Evolutionary conservation across 2,329 filamentous ascomycete species (phyloP), one percentile per base, ranked within the genome.

Genomic region (Pseudodiploospora longispora): DNA sequence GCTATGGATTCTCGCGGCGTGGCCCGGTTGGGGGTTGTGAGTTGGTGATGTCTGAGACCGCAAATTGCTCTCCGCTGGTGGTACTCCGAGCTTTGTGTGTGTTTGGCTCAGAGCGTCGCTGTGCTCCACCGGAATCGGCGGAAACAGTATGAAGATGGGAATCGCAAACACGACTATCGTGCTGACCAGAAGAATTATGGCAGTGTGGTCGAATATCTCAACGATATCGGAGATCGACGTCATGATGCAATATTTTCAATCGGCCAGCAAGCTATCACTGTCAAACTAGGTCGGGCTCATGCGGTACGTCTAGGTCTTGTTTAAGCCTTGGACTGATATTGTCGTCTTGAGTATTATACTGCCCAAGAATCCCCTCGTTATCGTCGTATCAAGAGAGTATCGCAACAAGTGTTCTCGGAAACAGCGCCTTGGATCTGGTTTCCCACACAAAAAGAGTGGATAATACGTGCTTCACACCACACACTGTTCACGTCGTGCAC

Each of bases 101-200:
- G 76, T 80, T 55, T 78, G 72, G 10, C 67, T 59, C 40, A 80
- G 64, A 30, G 72, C 74, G 53, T 80, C 76, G 55, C 69, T 71
- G 50, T 65, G 66, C 44, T 71, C 70, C 5, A 76, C 69, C 7
- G 71, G 67, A 12, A 78, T 61, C 1, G 76, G 76, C 8, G 76
- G 76, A 49, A 79, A 73, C 46, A 77, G 63, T 48, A 76, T 62
- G 45, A 78, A 63, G 45, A 79, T 60, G 30, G 76, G 76, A 39
- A 77, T 52, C 49, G 75, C 50, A 55, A 80, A 79, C 50, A 71
- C 72, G 44, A 67, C 42, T 40, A 75, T 51, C 6, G 73, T 76
- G 43, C 65, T 48, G 42, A 64, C 41, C 38, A 75, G 58, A 37
- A 75, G 60, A 40, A 69, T 55, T 42, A 68, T 54, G 41, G 63